Evolutionary conservation across 352 stramenopile species (phyloP).

Genomic region (Nothophytophthora sp.): DNA sequence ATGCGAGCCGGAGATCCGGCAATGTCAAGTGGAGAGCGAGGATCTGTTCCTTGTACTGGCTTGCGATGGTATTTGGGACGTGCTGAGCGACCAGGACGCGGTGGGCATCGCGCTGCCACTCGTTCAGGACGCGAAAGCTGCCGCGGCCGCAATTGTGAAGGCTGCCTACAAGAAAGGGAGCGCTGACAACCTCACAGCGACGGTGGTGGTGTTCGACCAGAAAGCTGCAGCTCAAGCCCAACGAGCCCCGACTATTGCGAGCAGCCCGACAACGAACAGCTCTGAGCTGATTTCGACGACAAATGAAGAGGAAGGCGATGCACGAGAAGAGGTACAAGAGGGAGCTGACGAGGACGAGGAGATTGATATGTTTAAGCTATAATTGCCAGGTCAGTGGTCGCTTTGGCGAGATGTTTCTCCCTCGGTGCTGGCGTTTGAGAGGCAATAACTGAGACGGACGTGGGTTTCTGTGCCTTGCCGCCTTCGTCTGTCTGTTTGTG

Average conservation of each 20-base stretch:
- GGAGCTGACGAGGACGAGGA: slow-evolving; percentile 26
- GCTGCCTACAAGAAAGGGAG: slow-evolving; percentile 56
- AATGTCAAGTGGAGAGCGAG: slow-evolving; percentile 29
- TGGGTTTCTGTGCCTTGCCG: too few relatives aligned
- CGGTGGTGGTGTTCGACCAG: slow-evolving; percentile 54
- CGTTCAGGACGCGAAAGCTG: slow-evolving; percentile 40
- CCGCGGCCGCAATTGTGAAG: slow-evolving; percentile 53
- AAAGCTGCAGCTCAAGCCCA: slow-evolving; percentile 19
- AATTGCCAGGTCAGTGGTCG: slow-evolving; percentile 18
- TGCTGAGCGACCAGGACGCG: slow-evolving; percentile 59
- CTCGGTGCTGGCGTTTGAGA: not conserved
- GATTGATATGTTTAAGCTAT: slow-evolving; percentile 64
- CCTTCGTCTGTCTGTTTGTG: too few relatives aligned
- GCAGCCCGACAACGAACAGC: slow-evolving; percentile 2
- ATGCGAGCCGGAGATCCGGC: slow-evolving; percentile 46
- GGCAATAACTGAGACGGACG: too few relatives aligned
- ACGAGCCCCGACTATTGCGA: slow-evolving; percentile 3
- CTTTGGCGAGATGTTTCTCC: not conserved
- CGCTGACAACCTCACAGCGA: slow-evolving; percentile 58
- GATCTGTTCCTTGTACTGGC: slow-evolving; percentile 64
- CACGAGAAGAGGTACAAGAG: slow-evolving; percentile 11
- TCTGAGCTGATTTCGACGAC: not conserved
- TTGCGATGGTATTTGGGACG: slow-evolving; percentile 69
- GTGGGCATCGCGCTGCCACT: slow-evolving; percentile 46
- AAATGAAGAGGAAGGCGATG: slow-evolving; percentile 4